Base-by-base conservation (phyloP, 495 filamentous ascomycete species). In the Thozetella sp. region DNA sequence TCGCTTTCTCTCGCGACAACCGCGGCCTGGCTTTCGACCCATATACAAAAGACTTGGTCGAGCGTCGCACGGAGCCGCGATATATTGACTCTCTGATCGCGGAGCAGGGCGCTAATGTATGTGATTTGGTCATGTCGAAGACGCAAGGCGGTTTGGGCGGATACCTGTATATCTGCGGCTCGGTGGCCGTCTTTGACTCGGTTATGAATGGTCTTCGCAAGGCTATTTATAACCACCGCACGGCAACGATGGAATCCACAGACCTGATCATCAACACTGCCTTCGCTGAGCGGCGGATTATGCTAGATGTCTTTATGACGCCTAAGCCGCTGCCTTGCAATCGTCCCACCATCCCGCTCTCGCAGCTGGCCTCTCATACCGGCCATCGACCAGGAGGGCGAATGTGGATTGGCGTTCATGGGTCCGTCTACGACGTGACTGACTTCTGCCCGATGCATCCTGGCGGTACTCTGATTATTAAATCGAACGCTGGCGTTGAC, bases 251-350 rank as follows among this genome's bases (percentile, higher is more conserved):
- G 66, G 73, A 78, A 54, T 69, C 72, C 2, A 72, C 77, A 10
- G 79, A 83, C 20, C 66, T 70, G 26, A 72, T 83, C 13, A 59
- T 81, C 54, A 80, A 76, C 56, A 78, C 74, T 54, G 79, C 79
- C 11, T 82, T 83, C 56, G 79, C 80, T 0, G 80, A 83, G 62
- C 71, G 80, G 0, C 69, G 79, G 26, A 77, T 83, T 56, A 83
- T 83, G 80, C 70, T 83, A 1, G 80, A 83, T 55, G 79, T 83
- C 54, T 83, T 82, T 64, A 83, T 83, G 80, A 80, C 79, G 15
- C 80, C 79, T 6, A 77, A 74, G 60, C 73, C 78, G 2, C 72
- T 83, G 48, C 75, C 78, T 11, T 80, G 73, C 64, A 78, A 80
- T 46, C 63, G 76, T 22, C 76, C 79, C 17, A 75, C 76, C 1